Evolutionary conservation across 352 stramenopile genomes (phyloP), one percentile per base, ranked within the genome.

Genomic region (Pythium periplocum): DNA sequence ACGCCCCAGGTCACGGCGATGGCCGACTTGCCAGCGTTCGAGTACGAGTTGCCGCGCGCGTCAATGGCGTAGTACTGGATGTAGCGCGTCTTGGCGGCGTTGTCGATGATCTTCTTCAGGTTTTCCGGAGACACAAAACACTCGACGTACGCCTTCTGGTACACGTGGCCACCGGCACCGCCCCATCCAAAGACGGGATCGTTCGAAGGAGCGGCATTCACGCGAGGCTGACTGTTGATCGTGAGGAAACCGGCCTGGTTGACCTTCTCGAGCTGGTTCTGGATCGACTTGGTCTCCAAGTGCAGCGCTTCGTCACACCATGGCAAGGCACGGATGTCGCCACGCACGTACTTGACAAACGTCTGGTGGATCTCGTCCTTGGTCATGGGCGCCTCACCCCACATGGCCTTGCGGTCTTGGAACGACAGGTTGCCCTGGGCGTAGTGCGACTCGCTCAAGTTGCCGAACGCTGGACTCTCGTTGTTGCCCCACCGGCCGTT

Each of bases 141-240:
- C 78, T 99, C 97, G 55, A 98, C 90, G 73, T 99, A 99, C 30
- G 95, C 96, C 77, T 99, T 99, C 73, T 99, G 97, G 76, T 99
- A 99, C 39, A 99, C 96, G 45, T 85, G 87, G 36, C 97, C 97
- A 51, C 94, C 95, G 31, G 75, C 68, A 8, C 96, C 96, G 57
- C 97, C 97, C 97, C 97, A 99, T 37, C 97, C 97, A 79, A 98
- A 98, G 46, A 92, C 71, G 31, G 78, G 73, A 55, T 99, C 85
- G 45, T 93, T 83, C 32, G 89, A 98, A 6, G 81, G 66, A 36
- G 73, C 90, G 4, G 84, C 96, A 68, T 99, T 98, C 51, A 96
- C 85, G 41, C 75, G 68, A 51, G 78, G 82, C 66, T 96, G 90
- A 52, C 87, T 97, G 61, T 99, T 99, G 48, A 99, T 97, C 11